Evolutionary conservation across 495 filamentous ascomycete genomes (phyloP).

Genomic region (Chlorociboria aeruginascens): DNA sequence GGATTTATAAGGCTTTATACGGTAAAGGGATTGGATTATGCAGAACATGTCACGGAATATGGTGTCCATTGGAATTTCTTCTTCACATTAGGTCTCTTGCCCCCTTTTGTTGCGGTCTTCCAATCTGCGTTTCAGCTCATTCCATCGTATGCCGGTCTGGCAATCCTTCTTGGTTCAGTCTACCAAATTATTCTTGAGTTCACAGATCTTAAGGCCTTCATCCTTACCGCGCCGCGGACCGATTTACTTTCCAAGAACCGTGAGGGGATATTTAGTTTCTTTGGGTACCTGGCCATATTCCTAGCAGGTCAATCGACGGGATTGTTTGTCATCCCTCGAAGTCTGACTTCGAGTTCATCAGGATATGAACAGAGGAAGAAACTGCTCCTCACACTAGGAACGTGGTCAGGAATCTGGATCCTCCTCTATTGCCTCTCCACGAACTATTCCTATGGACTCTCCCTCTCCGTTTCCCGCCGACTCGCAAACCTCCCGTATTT

Average conservation of each 20-base stretch:
- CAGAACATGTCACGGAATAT: constrained; percentile 95
- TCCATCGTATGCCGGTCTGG: constrained; percentile 62
- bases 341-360: constrained; percentile 26
- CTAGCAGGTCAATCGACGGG: constrained; percentile 77
- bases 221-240: constrained; percentile 70
- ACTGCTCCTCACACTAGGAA: constrained; percentile 46
- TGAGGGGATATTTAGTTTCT: constrained; percentile 87
- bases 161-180: constrained; percentile 45
- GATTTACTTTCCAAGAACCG: constrained; percentile 78
- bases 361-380: constrained; percentile 30
- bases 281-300: constrained; percentile 92
- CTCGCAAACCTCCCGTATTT: constrained; percentile 91
- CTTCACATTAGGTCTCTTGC: constrained; percentile 84
- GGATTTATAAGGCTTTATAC: constrained; percentile 73
- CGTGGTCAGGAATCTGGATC: constrained; percentile 54
- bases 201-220: constrained; percentile 67
- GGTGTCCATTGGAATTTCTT: constrained; percentile 99
- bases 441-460: constrained; percentile 54
- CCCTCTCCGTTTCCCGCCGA: constrained; percentile 69
- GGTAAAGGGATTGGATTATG: constrained; percentile 91
- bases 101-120: constrained; percentile 82
- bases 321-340: constrained; percentile 60
- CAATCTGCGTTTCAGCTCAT: constrained; percentile 48
- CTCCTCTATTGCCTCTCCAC: constrained; percentile 53
- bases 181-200: constrained; percentile 70